Base-by-base conservation (phyloP, 2,329 filamentous ascomycete genomes). In the Ophiocordyceps camponoti-leonardi region DNA sequence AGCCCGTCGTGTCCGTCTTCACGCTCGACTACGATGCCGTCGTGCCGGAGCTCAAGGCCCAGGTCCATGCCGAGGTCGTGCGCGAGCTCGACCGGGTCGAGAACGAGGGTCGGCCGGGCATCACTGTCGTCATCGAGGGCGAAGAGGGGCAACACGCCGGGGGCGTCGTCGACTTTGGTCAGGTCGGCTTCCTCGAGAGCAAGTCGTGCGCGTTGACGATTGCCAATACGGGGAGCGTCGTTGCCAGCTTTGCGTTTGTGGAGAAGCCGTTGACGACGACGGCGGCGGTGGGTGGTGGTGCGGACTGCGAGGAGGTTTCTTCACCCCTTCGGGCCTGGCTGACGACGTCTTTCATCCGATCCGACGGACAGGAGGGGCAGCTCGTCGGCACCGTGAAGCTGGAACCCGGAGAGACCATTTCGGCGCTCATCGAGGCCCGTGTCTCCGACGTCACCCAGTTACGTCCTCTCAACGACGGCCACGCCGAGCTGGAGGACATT, bases 21-120 rank as follows among this genome's bases (percentile, higher is more conserved):
- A 81, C 76, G 0, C 64, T 98, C 8, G 81, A 83, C 41, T 95
- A 92, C 57, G 85, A 95, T 50, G 83, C 85, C 0, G 84, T 94
- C 1, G 79, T 93, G 0, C 83, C 87, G 0, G 81, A 90, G 26
- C 66, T 94, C 23, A 95, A 93, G 59, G 77, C 86, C 1, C 81
- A 78, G 50, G 71, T 96, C 0, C 83, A 94, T 49, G 78, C 84
- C 47, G 87, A 96, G 56, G 84, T 96, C 13, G 88, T 84, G 1
- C 75, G 83, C 46, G 84, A 94, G 55, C 68, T 96, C 8, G 92
- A 98, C 57, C 81, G 86, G 42, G 84, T 81, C 1, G 90, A 96
- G 59, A 96, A 96, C 50, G 90, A 96, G 63, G 78, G 83, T 0
- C 73, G 90, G 1, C 92, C 92, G 0, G 77, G 75, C 2, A 73